Base-by-base conservation (phyloP, 176 grass and related monocot species). In the Triticum dicoccoides region DNA sequence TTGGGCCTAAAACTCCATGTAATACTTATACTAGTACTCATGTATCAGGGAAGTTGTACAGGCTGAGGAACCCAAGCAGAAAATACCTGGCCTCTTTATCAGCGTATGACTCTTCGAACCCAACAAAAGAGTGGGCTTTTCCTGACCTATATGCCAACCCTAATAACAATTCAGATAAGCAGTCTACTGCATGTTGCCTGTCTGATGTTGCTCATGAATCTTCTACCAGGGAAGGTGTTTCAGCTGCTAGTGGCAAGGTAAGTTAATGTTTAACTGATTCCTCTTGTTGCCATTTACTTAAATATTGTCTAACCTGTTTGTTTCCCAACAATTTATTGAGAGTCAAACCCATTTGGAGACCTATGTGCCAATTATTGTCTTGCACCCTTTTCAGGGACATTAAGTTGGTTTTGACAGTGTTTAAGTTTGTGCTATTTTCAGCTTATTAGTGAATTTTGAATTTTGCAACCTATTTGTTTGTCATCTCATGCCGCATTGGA, bases 71-170 rank as follows among this genome's bases (percentile, higher is more conserved):
- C 21, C 96, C 93, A 45, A 92, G 90, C 65, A 87, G 76, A 79
- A 98, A 86, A 81, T 86, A 91, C 89, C 91, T 95, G 56, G 51
- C 81, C 77, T 94, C 88, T 75, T 82, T 98, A 85, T 98, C 91
- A 76, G 66, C 68, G 72, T 94, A 92, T 87, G 88, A 94, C 68
- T 94, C 96, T 49, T 98, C 93, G 25, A 92, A 95, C 69, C 91
- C 96, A 37, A 95, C 96, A 34, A 98, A 92, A 89, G 88, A 88
- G 65, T 98, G 93, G 93, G 89, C 70, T 56, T 98, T 98, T 84
- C 91, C 90, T 86, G 87, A 95, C 80, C 84, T 92, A 82, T 85
- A 82, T 87, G 70, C 62, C 78, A 90, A 86, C 41, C 64, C 68
- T 64, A 77, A 87, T 54, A 86, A 51, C 65, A 61, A 11, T 69